phyloP scores from a whole-genome alignment of 2,329 filamentous ascomycete genomes.

The Diaporthe velutina region DNA sequence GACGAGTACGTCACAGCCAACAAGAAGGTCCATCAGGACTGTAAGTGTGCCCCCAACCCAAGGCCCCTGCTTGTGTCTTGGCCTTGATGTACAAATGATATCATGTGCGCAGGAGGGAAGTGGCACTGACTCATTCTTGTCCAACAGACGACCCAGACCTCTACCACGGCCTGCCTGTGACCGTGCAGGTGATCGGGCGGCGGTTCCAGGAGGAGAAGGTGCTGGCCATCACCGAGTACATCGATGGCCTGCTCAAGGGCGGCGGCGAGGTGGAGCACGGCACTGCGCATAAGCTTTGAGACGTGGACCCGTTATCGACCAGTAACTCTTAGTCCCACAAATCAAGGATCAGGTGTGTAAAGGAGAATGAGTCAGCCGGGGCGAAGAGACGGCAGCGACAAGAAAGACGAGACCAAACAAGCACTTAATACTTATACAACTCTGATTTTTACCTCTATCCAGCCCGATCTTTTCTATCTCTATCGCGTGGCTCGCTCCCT shows the following conservation, averaged over 20 bases:
- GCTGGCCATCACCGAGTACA: slow-evolving; percentile 29
- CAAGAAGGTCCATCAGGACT: slow-evolving; percentile 19
- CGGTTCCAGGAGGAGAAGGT: slow-evolving; percentile 30
- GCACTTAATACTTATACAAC: neutral
- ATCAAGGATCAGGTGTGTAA: neutral
- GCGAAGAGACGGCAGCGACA: fast-evolving
- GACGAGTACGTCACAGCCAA: slow-evolving; percentile 17
- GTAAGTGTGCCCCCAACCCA: neutral
- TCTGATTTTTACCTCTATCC: neutral
- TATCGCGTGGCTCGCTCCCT: neutral
- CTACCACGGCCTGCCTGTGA: slow-evolving; percentile 28
- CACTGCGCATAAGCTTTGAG: slow-evolving; percentile 2
- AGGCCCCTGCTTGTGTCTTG: neutral
- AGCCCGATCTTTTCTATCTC: slow-evolving; percentile 3
- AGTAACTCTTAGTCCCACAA: neutral
- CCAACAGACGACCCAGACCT: slow-evolving; percentile 18
- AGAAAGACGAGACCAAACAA: neutral
- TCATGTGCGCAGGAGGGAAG: neutral
- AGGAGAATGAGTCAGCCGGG: neutral
- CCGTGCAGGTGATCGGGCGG: slow-evolving; percentile 21
- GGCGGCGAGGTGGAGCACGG: neutral
- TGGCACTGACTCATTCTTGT: neutral
- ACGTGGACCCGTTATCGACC: too few relatives aligned
- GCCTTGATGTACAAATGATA: neutral
- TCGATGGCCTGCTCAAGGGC: neutral